Conservation (phyloP, 441 rosid species). For the Gossypium gossypioides region DNA sequence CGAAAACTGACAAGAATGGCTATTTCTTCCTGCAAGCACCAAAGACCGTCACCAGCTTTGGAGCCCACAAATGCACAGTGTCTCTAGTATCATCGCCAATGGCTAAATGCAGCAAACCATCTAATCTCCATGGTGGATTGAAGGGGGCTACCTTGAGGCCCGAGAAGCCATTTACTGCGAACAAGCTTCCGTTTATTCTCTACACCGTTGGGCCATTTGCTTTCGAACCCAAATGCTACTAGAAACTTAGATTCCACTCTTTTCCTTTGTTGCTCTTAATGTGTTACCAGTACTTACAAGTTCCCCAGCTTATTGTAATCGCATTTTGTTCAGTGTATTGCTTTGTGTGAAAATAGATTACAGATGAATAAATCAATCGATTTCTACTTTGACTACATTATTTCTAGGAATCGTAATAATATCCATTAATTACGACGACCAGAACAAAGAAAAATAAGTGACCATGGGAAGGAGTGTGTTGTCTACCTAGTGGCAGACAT, state of each 20-base stretch:
- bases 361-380: neutral
- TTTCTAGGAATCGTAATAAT: neutral
- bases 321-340: neutral
- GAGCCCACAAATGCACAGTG: constrained; percentile 49
- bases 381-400: neutral
- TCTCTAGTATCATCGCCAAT: constrained; percentile 36
- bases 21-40: constrained; percentile 55
- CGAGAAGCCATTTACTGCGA: constrained; percentile 19
- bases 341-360: constrained; percentile 6
- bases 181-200: constrained; percentile 29
- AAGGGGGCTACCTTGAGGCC: constrained; percentile 38
- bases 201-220: constrained; percentile 59
- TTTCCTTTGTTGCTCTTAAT: neutral
- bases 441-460: neutral
- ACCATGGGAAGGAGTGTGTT: neutral
- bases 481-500: constrained; percentile 13
- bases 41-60: constrained; percentile 45
- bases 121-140: constrained; percentile 40
- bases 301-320: constrained; percentile 6
- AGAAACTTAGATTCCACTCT: neutral
- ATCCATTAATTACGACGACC: neutral
- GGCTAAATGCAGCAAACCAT: constrained; percentile 32
- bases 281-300: neutral
- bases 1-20: constrained; percentile 58
- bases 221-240: constrained; percentile 40